phyloP scores from a whole-genome alignment of 2,329 filamentous ascomycete genomes.

The Fonsecaea nubica region DNA sequence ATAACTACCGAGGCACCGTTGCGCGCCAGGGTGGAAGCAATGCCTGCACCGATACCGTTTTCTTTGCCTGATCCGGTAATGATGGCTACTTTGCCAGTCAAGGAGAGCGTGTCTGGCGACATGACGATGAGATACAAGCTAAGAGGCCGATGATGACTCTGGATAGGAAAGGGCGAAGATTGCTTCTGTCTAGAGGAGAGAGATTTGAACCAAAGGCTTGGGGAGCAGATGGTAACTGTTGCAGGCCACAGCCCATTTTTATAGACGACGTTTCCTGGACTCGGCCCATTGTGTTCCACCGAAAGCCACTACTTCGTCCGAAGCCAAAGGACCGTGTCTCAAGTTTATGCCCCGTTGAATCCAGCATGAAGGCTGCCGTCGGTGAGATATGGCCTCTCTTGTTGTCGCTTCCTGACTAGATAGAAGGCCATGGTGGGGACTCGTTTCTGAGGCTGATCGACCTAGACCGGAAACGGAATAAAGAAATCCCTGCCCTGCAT shows the following conservation, averaged over 20 bases:
- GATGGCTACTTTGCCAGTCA: slow-evolving; percentile 45
- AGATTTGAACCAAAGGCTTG: background rate
- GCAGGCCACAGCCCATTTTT: background rate
- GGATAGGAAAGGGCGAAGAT: background rate
- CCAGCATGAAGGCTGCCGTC: background rate
- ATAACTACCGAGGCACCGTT: slow-evolving; percentile 43
- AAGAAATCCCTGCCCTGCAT: slow-evolving; percentile 24
- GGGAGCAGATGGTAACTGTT: background rate
- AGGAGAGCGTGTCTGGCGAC: slow-evolving; percentile 41
- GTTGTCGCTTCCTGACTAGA: background rate
- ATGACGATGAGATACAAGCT: slow-evolving; percentile 2
- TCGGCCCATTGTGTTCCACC: background rate
- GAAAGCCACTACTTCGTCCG: background rate
- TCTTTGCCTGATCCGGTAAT: slow-evolving; percentile 46
- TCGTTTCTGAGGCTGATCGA: background rate
- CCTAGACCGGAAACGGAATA: slow-evolving; percentile 18
- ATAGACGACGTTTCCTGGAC: background rate
- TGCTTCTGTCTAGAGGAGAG: background rate
- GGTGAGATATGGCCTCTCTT: background rate
- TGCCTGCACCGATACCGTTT: slow-evolving; percentile 45
- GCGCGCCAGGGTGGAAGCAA: slow-evolving; percentile 41
- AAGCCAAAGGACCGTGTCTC: background rate
- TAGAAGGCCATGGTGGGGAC: background rate
- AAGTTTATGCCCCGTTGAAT: background rate
- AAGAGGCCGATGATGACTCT: background rate